These are phyloP conservation scores for Cyclotella sp. DNA, from an alignment of 108 stramenopile species.

Conservation along the genomic window DNA sequence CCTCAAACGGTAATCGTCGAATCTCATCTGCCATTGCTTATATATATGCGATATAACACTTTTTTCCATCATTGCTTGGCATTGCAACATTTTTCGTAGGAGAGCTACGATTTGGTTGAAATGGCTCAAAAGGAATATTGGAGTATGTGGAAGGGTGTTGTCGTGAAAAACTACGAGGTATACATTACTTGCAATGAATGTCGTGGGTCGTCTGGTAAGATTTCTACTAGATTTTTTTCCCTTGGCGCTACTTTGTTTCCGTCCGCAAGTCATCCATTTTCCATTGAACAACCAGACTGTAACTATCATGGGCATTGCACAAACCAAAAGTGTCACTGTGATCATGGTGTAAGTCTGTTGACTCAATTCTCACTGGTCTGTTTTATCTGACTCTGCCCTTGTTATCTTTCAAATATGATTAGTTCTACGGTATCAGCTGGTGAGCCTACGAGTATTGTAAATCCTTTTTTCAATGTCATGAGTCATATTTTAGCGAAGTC, in stretches of 20 bases:
- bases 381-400: not conserved
- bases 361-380: not conserved
- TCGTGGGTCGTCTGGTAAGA: conserved; percentile 7
- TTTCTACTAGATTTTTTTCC: not conserved
- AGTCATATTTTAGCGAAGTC: too few species aligned
- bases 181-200: conserved; percentile 5
- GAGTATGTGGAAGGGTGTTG: conserved; percentile 34
- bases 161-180: not conserved
- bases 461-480: too few species aligned
- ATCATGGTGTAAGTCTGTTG: conserved; percentile 7
- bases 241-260: not conserved
- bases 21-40: not conserved
- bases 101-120: conserved; percentile 36
- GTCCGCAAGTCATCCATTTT: not conserved
- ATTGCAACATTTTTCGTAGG: not conserved
- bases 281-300: not conserved
- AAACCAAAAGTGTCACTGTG: not conserved
- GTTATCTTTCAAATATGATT: not conserved
- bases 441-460: not conserved
- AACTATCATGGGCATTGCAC: conserved; percentile 4
- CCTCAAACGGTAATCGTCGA: not conserved
- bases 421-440: conserved; percentile 6
- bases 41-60: not conserved
- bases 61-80: too few species aligned
- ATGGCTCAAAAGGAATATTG: conserved; percentile 16